Evolutionary conservation across 768 basidiomycete species (phyloP).

Genomic region (Daedaleopsis nitida): DNA sequence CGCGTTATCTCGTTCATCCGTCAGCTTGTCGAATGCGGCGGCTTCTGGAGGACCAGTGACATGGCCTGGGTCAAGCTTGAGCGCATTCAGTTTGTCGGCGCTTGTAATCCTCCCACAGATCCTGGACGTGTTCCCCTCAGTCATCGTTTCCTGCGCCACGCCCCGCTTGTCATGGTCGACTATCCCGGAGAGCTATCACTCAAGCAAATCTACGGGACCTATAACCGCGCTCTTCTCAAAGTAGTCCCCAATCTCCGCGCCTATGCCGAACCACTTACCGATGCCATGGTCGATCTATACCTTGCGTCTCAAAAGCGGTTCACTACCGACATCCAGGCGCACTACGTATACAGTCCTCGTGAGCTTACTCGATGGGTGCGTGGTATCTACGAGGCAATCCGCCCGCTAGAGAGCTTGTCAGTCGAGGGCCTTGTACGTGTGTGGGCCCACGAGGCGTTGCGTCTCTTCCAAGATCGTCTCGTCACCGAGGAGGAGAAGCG

Average conservation of each 20-base stretch:
- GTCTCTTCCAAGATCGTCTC: constrained; percentile 96
- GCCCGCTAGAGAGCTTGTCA: constrained; percentile 88
- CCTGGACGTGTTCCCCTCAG: constrained; percentile 98
- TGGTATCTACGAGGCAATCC: constrained; percentile 96
- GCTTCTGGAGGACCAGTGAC: constrained; percentile 93
- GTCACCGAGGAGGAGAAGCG: constrained; percentile 89
- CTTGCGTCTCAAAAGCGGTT: constrained; percentile 92
- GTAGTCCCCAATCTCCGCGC: constrained; percentile 92
- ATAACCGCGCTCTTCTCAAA: constrained; percentile 94
- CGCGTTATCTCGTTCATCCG: constrained; percentile 98
- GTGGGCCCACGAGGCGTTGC: constrained; percentile 97
- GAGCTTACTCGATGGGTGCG: constrained; percentile 97
- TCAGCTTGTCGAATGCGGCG: constrained; percentile 92
- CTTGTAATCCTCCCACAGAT: constrained; percentile 98
- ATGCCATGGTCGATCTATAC: constrained; percentile 97
- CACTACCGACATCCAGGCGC: constrained; percentile 96
- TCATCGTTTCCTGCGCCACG: constrained; percentile 96
- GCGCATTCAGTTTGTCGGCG: constrained; percentile 99
- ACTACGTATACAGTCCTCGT: constrained; percentile 98
- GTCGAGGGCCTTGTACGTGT: constrained; percentile 95
- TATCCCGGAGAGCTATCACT: constrained; percentile 97
- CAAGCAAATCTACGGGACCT: constrained; percentile 98
- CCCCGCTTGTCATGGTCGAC: constrained; percentile 98
- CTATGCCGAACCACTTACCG: constrained; percentile 92
- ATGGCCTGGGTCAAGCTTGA: constrained; percentile 98